These are phyloP conservation scores for Pythium sukuiense DNA, from an alignment of 352 stramenopile genomes.

Conservation along the genomic window DNA sequence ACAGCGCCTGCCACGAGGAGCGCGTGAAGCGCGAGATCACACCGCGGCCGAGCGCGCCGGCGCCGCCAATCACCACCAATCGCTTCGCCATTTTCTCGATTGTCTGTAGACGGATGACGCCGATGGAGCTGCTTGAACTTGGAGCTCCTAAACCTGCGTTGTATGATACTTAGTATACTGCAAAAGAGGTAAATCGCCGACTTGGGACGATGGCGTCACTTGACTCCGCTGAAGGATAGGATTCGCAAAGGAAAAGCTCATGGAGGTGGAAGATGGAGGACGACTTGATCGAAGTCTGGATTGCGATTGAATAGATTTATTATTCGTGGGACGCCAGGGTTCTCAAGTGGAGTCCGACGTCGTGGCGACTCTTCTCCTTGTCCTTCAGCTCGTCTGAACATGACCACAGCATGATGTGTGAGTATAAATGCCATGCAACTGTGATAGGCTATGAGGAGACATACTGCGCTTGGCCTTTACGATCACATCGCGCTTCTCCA, in stretches of 20 bases:
- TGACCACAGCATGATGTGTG: neutral
- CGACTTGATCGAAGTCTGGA: neutral
- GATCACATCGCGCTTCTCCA: conserved; percentile 66
- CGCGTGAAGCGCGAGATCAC: conserved; percentile 61
- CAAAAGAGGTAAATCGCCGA: neutral
- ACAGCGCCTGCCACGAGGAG: conserved; percentile 68
- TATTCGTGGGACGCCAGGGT: conserved; percentile 2
- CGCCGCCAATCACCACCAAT: conserved; percentile 74
- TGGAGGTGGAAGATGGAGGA: too few species aligned
- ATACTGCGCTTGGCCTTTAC: conserved; percentile 68
- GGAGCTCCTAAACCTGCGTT: conserved; percentile 11
- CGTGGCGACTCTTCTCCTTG: conserved; percentile 57
- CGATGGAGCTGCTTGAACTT: conserved; percentile 20
- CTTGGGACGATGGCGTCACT: too few species aligned
- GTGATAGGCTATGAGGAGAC: neutral
- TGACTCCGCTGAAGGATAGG: too few species aligned
- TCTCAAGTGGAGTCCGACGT: conserved; percentile 57
- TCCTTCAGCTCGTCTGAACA: conserved; percentile 59
- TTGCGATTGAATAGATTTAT: neutral
- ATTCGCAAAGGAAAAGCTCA: too few species aligned
- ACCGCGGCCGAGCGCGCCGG: conserved; percentile 70
- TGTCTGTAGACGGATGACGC: neutral
- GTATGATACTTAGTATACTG: neutral
- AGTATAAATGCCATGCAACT: neutral
- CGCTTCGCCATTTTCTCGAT: conserved; percentile 45